phyloP scores from a whole-genome alignment of 2,329 filamentous ascomycete genomes.

The Hymenotorrendiella dingleyae region DNA sequence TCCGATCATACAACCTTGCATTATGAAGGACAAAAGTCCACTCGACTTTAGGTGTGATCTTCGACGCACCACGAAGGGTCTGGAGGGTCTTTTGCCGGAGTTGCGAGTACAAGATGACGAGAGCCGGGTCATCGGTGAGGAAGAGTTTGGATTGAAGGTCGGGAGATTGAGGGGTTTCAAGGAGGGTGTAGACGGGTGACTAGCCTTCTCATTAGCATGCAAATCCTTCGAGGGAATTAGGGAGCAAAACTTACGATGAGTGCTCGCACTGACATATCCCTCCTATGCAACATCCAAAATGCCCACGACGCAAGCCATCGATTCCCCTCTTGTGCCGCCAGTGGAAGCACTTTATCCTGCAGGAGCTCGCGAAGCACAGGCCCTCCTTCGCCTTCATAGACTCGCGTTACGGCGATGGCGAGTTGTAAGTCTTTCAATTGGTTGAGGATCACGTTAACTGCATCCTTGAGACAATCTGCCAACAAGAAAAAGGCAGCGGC shows the following conservation, averaged over 20 bases:
- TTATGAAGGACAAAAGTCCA: constrained; percentile 89
- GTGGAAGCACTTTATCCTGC: constrained; percentile 69
- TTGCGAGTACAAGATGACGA: constrained; percentile 82
- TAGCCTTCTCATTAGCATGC: constrained; percentile 32
- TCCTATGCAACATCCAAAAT: constrained; percentile 81
- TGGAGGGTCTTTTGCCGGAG: constrained; percentile 76
- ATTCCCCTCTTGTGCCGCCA: constrained; percentile 77
- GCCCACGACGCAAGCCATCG: constrained; percentile 94
- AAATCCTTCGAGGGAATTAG: neutral
- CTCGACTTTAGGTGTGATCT: constrained; percentile 71
- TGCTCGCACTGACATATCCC: constrained; percentile 77
- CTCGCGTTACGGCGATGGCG: constrained; percentile 78
- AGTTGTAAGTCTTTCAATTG: constrained; percentile 86
- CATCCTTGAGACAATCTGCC: constrained; percentile 77
- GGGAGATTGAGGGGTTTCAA: constrained; percentile 57
- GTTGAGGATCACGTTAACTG: constrained; percentile 78
- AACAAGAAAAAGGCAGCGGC: constrained; percentile 94
- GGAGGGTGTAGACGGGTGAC: constrained; percentile 71
- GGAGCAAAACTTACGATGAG: constrained; percentile 57
- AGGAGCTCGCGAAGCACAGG: constrained; percentile 68
- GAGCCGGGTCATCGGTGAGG: constrained; percentile 82
- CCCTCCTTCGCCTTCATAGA: constrained; percentile 81
- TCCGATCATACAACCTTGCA: constrained; percentile 75
- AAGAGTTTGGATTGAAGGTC: constrained; percentile 73
- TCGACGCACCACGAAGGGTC: constrained; percentile 77